phyloP scores from a whole-genome alignment of 108 stramenopile species.

The Conticribra weissflogii region DNA sequence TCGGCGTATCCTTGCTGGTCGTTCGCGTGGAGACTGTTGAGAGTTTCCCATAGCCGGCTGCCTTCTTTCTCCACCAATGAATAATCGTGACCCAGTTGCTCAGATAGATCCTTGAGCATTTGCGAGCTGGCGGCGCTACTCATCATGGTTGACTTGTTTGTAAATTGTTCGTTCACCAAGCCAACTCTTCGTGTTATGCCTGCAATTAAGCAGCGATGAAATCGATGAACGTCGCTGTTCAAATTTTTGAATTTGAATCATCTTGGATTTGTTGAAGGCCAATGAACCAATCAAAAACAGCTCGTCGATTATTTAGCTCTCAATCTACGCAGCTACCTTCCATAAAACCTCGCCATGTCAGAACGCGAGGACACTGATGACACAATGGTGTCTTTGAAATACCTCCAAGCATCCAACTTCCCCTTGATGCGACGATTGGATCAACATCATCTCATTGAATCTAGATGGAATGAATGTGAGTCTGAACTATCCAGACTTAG shows the following conservation, averaged over 20 bases:
- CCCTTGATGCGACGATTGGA: conserved; percentile 18
- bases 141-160: neutral
- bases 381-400: neutral
- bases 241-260: no score
- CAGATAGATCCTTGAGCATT: neutral
- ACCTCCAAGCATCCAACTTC: conserved; percentile 9
- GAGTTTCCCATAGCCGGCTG: neutral
- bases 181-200: no score
- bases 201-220: no score
- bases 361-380: neutral
- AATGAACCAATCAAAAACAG: no score
- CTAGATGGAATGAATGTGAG: conserved; percentile 2
- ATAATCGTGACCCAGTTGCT: neutral
- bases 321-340: no score
- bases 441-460: conserved; percentile 20
- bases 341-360: neutral
- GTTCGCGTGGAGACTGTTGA: neutral
- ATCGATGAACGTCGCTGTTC: no score
- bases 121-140: neutral
- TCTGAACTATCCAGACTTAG: conserved; percentile 15
- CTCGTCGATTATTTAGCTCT: no score
- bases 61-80: neutral
- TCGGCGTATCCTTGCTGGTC: conserved; percentile 1
- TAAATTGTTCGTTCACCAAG: neutral
- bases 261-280: no score